phyloP scores from a whole-genome alignment of 257 asterid genomes.

The Capsicum baccatum region DNA sequence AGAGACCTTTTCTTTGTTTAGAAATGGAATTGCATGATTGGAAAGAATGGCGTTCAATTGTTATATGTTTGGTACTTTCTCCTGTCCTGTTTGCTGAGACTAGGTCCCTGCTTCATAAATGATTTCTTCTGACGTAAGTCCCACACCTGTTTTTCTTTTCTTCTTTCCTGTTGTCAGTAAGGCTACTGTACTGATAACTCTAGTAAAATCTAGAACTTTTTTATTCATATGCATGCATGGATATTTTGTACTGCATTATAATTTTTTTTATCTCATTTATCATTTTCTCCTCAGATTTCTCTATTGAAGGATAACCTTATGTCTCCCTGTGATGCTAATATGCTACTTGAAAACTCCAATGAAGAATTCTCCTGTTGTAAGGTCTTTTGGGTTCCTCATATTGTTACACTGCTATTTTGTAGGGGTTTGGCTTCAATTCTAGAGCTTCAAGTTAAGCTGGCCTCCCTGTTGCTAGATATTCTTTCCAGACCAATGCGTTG shows the following conservation, averaged over 20 bases:
- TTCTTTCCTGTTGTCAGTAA: not conserved
- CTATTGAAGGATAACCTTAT: not conserved
- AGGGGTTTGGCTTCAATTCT: constrained; percentile 83
- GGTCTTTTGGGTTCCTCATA: constrained; percentile 17
- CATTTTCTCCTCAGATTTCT: constrained; percentile 1
- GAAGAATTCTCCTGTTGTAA: constrained; percentile 1
- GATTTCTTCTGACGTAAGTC: constrained; percentile 77
- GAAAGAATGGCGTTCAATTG: constrained; percentile 65
- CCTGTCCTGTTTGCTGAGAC: constrained; percentile 73
- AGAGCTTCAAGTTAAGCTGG: constrained; percentile 65
- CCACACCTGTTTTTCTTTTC: constrained; percentile 26
- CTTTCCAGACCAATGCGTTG: constrained; percentile 79
- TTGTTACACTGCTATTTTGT: constrained; percentile 53
- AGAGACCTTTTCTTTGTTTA: constrained; percentile 62
- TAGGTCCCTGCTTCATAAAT: constrained; percentile 68
- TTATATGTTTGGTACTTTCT: constrained; percentile 64
- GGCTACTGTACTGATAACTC: not conserved
- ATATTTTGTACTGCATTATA: not conserved
- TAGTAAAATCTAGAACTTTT: not conserved
- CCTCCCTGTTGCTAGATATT: constrained; percentile 59
- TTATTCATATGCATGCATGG: not conserved
- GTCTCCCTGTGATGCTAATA: constrained; percentile 9
- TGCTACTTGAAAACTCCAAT: not conserved
- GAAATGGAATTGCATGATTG: constrained; percentile 56
- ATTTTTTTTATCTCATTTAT: not conserved